Evolutionary conservation across 495 filamentous ascomycete genomes (phyloP).

Genomic region (Hamigera avellanea): DNA sequence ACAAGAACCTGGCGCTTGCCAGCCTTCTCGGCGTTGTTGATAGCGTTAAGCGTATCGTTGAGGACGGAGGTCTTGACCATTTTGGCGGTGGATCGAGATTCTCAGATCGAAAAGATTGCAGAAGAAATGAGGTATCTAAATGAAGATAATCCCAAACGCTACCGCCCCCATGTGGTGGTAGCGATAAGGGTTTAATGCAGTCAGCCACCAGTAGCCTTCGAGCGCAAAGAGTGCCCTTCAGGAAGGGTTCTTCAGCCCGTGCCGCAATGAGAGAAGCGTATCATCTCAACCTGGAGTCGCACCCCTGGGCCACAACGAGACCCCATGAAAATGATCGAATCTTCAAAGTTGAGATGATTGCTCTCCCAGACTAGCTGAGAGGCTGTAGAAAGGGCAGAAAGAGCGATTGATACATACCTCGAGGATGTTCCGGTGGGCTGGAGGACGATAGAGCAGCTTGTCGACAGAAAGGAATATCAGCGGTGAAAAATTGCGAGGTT

Average conservation of each 20-base stretch:
- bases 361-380: slow-evolving; percentile 39
- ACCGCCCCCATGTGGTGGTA: slow-evolving; percentile 1
- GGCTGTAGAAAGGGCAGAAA: slow-evolving; percentile 20
- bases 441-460: slow-evolving; percentile 17
- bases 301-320: not conserved
- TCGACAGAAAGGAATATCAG: not conserved
- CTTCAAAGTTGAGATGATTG: slow-evolving; percentile 20
- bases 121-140: slow-evolving; percentile 68
- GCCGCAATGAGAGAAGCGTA: slow-evolving; percentile 65
- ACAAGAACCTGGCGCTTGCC: slow-evolving; percentile 98
- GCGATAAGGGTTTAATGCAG: slow-evolving; percentile 15
- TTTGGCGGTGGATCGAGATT: slow-evolving; percentile 69
- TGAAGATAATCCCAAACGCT: slow-evolving; percentile 8
- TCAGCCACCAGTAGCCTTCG: slow-evolving; percentile 78
- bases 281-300: slow-evolving; percentile 30
- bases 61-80: slow-evolving; percentile 99
- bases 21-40: slow-evolving; percentile 99
- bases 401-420: slow-evolving; percentile 33
- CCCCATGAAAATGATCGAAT: not conserved
- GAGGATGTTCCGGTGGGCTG: slow-evolving; percentile 19
- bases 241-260: slow-evolving; percentile 90
- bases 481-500: not conserved
- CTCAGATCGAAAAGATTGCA: slow-evolving; percentile 57
- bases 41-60: slow-evolving; percentile 97
- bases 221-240: slow-evolving; percentile 89